Conservation (phyloP, 140 eudicot genomes). For the Stevia rebaudiana region DNA sequence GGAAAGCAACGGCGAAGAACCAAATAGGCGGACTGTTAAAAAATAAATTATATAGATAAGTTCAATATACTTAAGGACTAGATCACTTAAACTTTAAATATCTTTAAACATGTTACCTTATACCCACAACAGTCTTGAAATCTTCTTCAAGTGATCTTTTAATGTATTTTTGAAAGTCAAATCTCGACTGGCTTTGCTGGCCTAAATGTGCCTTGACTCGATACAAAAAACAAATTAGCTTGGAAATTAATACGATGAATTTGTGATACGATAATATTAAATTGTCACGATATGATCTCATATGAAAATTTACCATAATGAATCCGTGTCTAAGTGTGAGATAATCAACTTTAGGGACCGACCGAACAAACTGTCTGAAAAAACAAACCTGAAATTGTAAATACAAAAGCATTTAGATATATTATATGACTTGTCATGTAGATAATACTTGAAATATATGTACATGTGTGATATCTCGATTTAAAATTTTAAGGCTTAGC, state of each 20-base stretch:
- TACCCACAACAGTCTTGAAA: conserved; percentile 56
- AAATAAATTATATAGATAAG: no score
- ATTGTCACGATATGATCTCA: no score
- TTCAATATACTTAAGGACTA: no score
- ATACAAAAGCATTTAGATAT: neutral
- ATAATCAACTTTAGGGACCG: conserved; percentile 67
- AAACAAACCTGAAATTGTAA: conserved; percentile 46
- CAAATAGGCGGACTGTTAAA: conserved; percentile 48
- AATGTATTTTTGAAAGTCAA: conserved; percentile 58
- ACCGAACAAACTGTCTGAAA: conserved; percentile 50
- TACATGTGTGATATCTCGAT: no score
- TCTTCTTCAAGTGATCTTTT: conserved; percentile 58
- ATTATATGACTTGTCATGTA: no score
- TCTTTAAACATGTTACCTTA: conserved; percentile 42
- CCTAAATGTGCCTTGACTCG: conserved; percentile 53
- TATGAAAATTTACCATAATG: conserved; percentile 37
- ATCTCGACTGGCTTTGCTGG: conserved; percentile 41
- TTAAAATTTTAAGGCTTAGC: no score
- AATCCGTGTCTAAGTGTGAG: conserved; percentile 62
- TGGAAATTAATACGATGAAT: no score
- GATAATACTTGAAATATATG: no score
- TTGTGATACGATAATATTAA: no score
- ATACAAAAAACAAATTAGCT: no score
- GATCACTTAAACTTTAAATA: no score
- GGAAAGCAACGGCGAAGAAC: conserved; percentile 40